Base-by-base conservation (phyloP, 345 rosid genomes). In the Gossypioides kirkii region DNA sequence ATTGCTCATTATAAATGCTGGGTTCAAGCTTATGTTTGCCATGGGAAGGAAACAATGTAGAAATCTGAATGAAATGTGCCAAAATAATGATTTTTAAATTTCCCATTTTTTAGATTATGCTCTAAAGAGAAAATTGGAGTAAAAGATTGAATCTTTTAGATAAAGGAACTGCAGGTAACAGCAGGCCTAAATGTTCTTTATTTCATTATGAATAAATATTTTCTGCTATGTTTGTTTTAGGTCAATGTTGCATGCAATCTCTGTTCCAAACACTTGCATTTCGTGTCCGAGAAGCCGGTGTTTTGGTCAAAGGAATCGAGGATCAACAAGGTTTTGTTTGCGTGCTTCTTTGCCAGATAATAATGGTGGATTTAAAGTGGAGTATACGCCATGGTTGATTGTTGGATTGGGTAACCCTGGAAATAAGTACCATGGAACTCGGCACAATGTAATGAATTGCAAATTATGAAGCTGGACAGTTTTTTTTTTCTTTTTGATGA, bases 361-460 rank as follows among this genome's bases (percentile, higher is more conserved):
- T 50, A 61, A 61, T 76, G 78, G 78, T 70, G 79, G 85, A 64
- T 79, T 76, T 75, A 83, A 88, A 80, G 72, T 85, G 62, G 98
- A 93, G 77, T 89, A 88, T 46, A 88, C 98, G 3, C 98, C 96
- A 46, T 93, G 98, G 97, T 87, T 91, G 55, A 77, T 93, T 74
- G 97, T 88, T 45, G 98, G 98, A 18, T 75, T 91, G 85, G 98
- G 98, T 0, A 93, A 93, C 73, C 98, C 98, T 5, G 98, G 98
- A 62, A 93, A 77, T 74, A 93, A 93, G 90, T 93, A 89, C 84
- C 86, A 86, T 66, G 97, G 96, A 76, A 93, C 98, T 58, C 81
- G 98, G 78, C 98, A 93, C 87, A 93, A 91, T 86, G 98, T 93
- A 94, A 81, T 2, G 56, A 26, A 42, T 45, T 61, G 28, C 20